A percentile compares a stretch with the other conserved stretches of the same genome.
Conservation (phyloP, 257 asterid genomes). For the Nicotiana tomentosiformis region DNA sequence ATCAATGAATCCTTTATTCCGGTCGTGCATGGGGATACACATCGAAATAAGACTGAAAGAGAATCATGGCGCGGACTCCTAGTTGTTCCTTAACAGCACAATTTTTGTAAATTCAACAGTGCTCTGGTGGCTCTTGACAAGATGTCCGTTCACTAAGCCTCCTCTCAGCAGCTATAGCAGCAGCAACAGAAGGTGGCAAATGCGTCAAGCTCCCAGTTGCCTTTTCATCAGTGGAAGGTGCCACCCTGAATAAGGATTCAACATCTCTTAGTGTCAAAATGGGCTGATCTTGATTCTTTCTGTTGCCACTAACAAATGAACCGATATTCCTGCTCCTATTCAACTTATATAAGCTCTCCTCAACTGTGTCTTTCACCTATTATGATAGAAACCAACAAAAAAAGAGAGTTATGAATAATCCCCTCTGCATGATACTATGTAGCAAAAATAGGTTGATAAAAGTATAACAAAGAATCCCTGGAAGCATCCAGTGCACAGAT, state of each 20-base stretch:
- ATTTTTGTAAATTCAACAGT: background rate
- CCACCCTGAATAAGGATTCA: constrained; percentile 72
- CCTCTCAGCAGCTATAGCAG: constrained; percentile 89
- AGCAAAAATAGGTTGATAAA: background rate
- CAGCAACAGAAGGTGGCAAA: constrained; percentile 87
- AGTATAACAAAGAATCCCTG: background rate
- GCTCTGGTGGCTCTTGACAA: constrained; percentile 7
- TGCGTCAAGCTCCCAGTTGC: constrained; percentile 50
- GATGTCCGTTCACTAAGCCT: constrained; percentile 41
- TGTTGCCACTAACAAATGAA: constrained; percentile 76
- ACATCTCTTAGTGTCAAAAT: constrained; percentile 73
- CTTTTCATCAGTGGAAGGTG: constrained; percentile 30
- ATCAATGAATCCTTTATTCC: background rate
- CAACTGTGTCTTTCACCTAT: too few species aligned
- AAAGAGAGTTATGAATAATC: background rate
- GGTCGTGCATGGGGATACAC: background rate
- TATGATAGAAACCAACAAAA: background rate
- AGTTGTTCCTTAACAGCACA: background rate
- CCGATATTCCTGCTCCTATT: constrained; percentile 67
- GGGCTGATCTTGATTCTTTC: constrained; percentile 89
- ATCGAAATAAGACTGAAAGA: background rate
- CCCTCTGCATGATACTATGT: background rate
- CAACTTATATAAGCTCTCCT: constrained; percentile 17
- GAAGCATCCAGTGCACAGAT: background rate
- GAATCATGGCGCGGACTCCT: background rate